Evolutionary conservation across 2,329 filamentous ascomycete genomes (phyloP), one percentile per base, ranked within the genome.

Genomic region (Coniochaeta prunicola): DNA sequence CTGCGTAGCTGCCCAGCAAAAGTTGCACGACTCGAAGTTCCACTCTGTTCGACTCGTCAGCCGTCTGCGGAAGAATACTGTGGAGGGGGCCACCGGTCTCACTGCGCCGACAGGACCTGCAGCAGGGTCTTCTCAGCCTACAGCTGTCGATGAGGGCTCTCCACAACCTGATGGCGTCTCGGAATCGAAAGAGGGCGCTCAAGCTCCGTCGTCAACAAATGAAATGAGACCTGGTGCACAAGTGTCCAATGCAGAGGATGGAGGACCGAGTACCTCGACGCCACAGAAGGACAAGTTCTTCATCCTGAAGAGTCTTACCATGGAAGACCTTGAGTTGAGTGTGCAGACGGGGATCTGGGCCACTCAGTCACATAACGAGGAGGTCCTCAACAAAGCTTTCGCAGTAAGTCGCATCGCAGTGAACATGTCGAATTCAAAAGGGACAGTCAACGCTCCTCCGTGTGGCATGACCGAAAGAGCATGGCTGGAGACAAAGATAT

Each of bases 341-440:
- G 87, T 94, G n/a, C 80, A 82, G 56, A 97, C 90, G 57, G 89
- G 90, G 0, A 87, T 93, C 0, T 97, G 93, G 93, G 92, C 93
- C 2, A 97, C 93, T 0, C 93, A 97, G 69, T 87, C 89, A 8
- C 93, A 97, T 69, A 97, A 97, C 59, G 93, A 97, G 70, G 81
- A 87, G n/a, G 76, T 77, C 1, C 74, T 97, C 58, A 97, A 96
- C 70, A 81, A 84, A 58, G 93, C 93, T 0, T 97, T 89, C 71
- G 81, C 90, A 77, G 92, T 92, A 73, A 69, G 79, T 55, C 3
- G 2, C 24, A 36, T 15, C 26, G 53, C 19, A 24, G 36, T 5
- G 17, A 3, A 33, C 12, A 33, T 6, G 31, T 33, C 6, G 31
- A 38, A 57, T 57, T 65, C 30, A 17, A 34, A 7, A 42, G 30